Evolutionary conservation across 2,329 filamentous ascomycete genomes (phyloP), one percentile per base, ranked within the genome.

Genomic region (Proliferodiscus dingleyae): DNA sequence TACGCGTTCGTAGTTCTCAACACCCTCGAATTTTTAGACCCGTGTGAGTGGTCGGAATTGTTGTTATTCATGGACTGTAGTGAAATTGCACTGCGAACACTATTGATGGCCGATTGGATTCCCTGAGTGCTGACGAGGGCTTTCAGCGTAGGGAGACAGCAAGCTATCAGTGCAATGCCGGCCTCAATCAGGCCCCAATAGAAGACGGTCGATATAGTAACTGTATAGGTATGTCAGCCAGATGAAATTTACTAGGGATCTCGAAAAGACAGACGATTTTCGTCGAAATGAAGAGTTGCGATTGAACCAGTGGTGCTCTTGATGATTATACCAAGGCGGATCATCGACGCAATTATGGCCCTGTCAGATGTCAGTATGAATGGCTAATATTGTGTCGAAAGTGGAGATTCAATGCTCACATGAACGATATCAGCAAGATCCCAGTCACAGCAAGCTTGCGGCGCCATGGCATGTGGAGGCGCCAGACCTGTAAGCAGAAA

Each of bases 161-260:
- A 38, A 13, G 42, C 33, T 22, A 45, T 39, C 2, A 45, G 26
- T 2, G 33, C 42, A 13, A 45, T 33, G 6, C 42, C 42, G 11
- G 34, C 23, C 38, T 38, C 42, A 13, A 45, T 38, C 33, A 45
- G 37, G 13, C 34, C 34, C 42, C 42, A 45, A 24, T 38, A 45
- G 11, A 30, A 38, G 11, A 45, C 23, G 13, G 42, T 39, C 8
- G 34, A 21, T 15, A 38, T 38, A n/a, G 42, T 38, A 24, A 29
- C 42, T 45, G 13, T 21, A 11, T 6, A 26, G 24, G 11, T 6
- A 26, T 6, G 24, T 26, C 6, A 26, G 24, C 24, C 11, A 11
- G 24, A 26, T 6, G 11, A 26, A 26, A 11, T 26, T 11, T 6
- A 11, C 6, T 6, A 26, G 11, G 24, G 11, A 11, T n/a, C n/a